Evolutionary conservation across 108 stramenopile genomes (phyloP).

Genomic region (Chaetoceros muelleri): DNA sequence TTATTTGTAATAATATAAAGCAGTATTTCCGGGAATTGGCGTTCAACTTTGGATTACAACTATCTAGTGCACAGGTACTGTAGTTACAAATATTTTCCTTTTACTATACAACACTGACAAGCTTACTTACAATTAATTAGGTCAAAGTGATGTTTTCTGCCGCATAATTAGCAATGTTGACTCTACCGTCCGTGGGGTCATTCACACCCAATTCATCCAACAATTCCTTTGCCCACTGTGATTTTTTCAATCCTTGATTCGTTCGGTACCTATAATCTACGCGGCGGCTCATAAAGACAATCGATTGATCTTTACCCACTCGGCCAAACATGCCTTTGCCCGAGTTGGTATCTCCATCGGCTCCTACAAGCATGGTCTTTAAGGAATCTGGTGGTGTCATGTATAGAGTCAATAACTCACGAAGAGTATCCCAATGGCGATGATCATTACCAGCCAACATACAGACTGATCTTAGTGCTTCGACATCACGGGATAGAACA

Average conservation of each 20-base stretch:
- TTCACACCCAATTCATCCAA: slow-evolving; percentile 56
- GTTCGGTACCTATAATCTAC: slow-evolving; percentile 70
- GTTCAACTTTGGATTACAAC: too few relatives aligned
- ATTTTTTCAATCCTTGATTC: slow-evolving; percentile 48
- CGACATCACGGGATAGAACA: slow-evolving; percentile 69
- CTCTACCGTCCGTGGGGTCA: slow-evolving; percentile 56
- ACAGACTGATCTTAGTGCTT: slow-evolving; percentile 66
- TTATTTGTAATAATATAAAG: too few relatives aligned
- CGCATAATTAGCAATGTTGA: slow-evolving; percentile 45
- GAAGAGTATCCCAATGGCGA: slow-evolving; percentile 69
- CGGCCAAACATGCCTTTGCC: slow-evolving; percentile 72
- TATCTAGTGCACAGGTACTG: too few relatives aligned
- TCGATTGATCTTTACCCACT: slow-evolving; percentile 58
- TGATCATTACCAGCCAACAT: slow-evolving; percentile 75
- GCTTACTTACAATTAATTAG: too few relatives aligned
- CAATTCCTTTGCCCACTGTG: slow-evolving; percentile 59
- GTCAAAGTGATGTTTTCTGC: slow-evolving; percentile 10
- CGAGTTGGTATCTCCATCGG: slow-evolving; percentile 68
- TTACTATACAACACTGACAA: too few relatives aligned
- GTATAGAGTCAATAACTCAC: slow-evolving; percentile 71
- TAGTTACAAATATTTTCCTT: too few relatives aligned
- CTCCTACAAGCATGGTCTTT: slow-evolving; percentile 69
- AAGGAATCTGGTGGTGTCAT: slow-evolving; percentile 82
- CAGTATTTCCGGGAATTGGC: too few relatives aligned
- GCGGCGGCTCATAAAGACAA: slow-evolving; percentile 77